Conservation (phyloP, 2,329 filamentous ascomycete species). For the Paraphoma chrysanthemicola region DNA sequence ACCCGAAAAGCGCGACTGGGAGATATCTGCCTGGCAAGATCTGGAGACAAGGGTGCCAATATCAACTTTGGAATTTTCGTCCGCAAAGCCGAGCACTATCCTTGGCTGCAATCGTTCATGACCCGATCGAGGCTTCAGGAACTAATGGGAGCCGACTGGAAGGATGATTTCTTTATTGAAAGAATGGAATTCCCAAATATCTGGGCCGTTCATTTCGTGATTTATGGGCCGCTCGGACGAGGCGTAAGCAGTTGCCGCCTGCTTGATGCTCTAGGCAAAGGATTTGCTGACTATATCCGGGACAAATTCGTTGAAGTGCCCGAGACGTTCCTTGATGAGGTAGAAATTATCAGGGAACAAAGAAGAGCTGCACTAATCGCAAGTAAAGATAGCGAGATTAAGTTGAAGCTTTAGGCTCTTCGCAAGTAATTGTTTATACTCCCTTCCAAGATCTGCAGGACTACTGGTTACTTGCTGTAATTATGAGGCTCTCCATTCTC, state of each 20-base stretch:
- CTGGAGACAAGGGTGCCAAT: conserved; percentile 36
- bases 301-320: not conserved
- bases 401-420: no score
- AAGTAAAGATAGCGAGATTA: no score
- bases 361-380: no score
- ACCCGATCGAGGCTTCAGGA: conserved; percentile 16
- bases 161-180: conserved; percentile 14
- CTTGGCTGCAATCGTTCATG: conserved; percentile 27
- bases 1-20: conserved; percentile 32
- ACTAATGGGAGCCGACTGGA: conserved; percentile 24
- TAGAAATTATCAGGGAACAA: no score
- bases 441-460: no score
- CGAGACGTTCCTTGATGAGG: not conserved
- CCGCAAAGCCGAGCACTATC: conserved; percentile 25
- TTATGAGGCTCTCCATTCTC: no score
- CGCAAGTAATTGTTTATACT: no score
- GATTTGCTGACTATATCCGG: conserved; percentile 3
- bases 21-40: conserved; percentile 32
- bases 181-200: conserved; percentile 24
- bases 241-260: conserved; percentile 35
- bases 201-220: conserved; percentile 49
- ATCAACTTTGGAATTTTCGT: conserved; percentile 33
- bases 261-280: conserved; percentile 54
- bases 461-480: no score
- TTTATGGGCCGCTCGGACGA: conserved; percentile 54